These are phyloP conservation scores for Ceratocystis cubensis DNA, from an alignment of 2,329 filamentous ascomycete species.

Conservation along the genomic window DNA sequence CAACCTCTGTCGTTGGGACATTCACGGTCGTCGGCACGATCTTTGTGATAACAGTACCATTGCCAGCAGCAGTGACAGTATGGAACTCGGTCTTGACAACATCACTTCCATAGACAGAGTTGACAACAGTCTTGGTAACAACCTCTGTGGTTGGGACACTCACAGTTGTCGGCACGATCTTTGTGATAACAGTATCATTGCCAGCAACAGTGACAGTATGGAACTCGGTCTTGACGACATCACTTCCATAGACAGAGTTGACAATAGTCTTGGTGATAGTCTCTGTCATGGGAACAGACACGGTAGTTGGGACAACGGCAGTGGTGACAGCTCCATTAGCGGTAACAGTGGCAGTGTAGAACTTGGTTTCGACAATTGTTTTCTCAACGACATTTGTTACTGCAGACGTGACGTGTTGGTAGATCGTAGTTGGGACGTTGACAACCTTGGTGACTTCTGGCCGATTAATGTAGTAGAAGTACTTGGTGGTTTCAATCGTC, in stretches of 20 bases:
- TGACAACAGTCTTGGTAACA: not conserved
- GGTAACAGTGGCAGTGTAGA: conserved; percentile 5
- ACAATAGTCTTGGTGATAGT: not conserved
- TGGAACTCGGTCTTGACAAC: not conserved
- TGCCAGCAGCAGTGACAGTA: not conserved
- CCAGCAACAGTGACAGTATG: not conserved
- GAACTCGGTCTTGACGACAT: not conserved
- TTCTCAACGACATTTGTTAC: conserved; percentile 10
- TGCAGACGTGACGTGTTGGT: conserved; percentile 13
- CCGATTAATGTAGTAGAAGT: conserved; percentile 22
- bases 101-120: not conserved
- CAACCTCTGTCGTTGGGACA: conserved; percentile 9
- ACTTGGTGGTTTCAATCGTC: conserved; percentile 22
- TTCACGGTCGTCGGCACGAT: conserved; percentile 3
- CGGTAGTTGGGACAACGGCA: not conserved
- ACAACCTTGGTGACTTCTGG: conserved; percentile 15
- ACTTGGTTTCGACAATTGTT: not conserved
- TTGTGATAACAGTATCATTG: not conserved
- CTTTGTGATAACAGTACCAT: conserved; percentile 3
- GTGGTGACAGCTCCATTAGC: not conserved
- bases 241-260: not conserved
- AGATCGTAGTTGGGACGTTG: not conserved
- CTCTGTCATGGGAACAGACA: conserved; percentile 3
- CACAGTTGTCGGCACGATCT: conserved; percentile 4
- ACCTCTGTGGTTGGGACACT: conserved; percentile 10